phyloP scores from a whole-genome alignment of 768 basidiomycete genomes.

The Clitopilus passeckerianus region DNA sequence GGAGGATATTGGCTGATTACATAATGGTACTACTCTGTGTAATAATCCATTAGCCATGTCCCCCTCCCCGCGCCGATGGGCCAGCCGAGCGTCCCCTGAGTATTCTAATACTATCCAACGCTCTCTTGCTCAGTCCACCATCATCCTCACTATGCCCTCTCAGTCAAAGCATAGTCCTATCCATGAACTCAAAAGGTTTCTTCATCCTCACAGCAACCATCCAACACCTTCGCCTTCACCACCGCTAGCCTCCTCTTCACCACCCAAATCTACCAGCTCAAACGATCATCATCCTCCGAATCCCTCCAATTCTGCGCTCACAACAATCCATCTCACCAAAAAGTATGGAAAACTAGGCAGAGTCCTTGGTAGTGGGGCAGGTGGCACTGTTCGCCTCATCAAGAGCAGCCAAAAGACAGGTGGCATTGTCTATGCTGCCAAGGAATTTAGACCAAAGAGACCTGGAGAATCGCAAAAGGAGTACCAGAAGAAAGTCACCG shows the following conservation, averaged over 20 bases:
- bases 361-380: slow-evolving; percentile 91
- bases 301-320: slow-evolving; percentile 40
- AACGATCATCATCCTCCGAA: slow-evolving; percentile 12
- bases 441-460: slow-evolving; percentile 92
- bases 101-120: background rate
- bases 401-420: slow-evolving; percentile 81
- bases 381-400: slow-evolving; percentile 97
- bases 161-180: slow-evolving; percentile 63
- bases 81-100: background rate
- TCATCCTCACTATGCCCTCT: slow-evolving; percentile 17
- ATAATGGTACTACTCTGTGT: background rate
- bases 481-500: slow-evolving; percentile 99
- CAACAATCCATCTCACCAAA: slow-evolving; percentile 87
- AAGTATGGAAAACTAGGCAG: slow-evolving; percentile 99
- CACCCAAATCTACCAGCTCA: slow-evolving; percentile 10
- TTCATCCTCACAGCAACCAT: slow-evolving; percentile 45
- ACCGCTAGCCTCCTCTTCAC: slow-evolving; percentile 4
- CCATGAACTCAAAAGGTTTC: slow-evolving; percentile 91
- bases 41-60: background rate
- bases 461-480: slow-evolving; percentile 89
- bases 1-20: slow-evolving; percentile 58
- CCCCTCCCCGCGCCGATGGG: background rate
- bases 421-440: slow-evolving; percentile 87
- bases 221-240: slow-evolving; percentile 18
- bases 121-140: slow-evolving; percentile 8